Conservation (phyloP, 352 stramenopile species). For the Pythium oligandrum region DNA sequence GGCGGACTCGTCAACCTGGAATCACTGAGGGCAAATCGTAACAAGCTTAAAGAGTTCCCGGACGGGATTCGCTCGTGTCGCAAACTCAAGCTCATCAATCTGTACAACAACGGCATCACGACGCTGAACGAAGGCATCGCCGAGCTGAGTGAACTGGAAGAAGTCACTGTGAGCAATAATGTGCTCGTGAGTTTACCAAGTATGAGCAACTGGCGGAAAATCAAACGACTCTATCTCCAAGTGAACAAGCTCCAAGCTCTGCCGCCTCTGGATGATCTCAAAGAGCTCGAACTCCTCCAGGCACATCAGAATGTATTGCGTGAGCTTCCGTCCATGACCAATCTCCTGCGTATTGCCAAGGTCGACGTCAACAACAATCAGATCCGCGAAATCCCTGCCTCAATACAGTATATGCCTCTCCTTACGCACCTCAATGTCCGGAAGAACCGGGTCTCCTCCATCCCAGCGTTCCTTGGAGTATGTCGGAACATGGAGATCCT, state of each 20-base stretch:
- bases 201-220: conserved; percentile 45
- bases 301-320: conserved; percentile 58
- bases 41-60: conserved; percentile 43
- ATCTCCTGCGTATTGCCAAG: conserved; percentile 57
- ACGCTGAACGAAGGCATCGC: conserved; percentile 40
- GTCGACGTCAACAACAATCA: conserved; percentile 77
- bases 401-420: conserved; percentile 47
- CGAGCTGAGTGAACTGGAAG: conserved; percentile 48
- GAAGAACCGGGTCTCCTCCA: conserved; percentile 45
- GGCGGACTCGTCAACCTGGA: conserved; percentile 47
- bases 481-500: conserved; percentile 63
- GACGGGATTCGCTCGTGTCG: conserved; percentile 46
- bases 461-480: conserved; percentile 37
- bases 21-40: conserved; percentile 46
- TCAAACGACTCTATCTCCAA: conserved; percentile 53
- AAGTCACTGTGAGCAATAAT: conserved; percentile 76
- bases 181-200: conserved; percentile 30
- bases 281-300: conserved; percentile 57
- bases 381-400: conserved; percentile 40
- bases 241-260: conserved; percentile 44
- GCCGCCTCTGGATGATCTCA: conserved; percentile 39
- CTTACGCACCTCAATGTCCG: conserved; percentile 65
- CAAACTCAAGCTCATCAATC: conserved; percentile 51
- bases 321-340: conserved; percentile 56
- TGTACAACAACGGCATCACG: conserved; percentile 75